Evolutionary conservation across 441 rosid species (phyloP).

Genomic region (Theobroma grandiflorum): DNA sequence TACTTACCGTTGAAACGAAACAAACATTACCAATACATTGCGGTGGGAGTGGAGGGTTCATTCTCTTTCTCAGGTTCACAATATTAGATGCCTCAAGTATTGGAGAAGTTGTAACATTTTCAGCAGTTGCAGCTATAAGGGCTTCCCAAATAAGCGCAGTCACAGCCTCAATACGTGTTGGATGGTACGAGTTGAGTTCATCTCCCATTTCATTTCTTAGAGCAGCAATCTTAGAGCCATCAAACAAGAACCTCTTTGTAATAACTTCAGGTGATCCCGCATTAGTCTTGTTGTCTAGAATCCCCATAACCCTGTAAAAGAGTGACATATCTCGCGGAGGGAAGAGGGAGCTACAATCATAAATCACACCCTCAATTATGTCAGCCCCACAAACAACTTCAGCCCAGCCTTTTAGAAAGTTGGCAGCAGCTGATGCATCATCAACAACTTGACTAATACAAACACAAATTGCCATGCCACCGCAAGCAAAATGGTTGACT

Average conservation of each 20-base stretch:
- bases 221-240: conserved; percentile 29
- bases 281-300: not conserved
- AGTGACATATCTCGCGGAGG: conserved; percentile 21
- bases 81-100: not conserved
- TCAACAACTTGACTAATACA: conserved; percentile 28
- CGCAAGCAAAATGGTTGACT: conserved; percentile 33
- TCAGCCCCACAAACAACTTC: not conserved
- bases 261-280: not conserved
- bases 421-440: conserved; percentile 29
- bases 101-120: not conserved
- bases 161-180: conserved; percentile 43
- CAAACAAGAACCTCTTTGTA: conserved; percentile 43
- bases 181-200: not conserved
- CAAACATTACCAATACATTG: conserved; percentile 30
- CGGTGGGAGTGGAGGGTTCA: conserved; percentile 26
- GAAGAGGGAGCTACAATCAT: conserved; percentile 30
- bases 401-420: conserved; percentile 31
- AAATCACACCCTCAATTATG: not conserved
- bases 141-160: conserved; percentile 40
- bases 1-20: not conserved
- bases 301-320: not conserved
- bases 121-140: not conserved
- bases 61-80: conserved; percentile 32
- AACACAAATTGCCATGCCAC: conserved; percentile 38
- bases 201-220: conserved; percentile 24